Conservation (phyloP, 129 eudicot species). For the Flaveria linearis region DNA sequence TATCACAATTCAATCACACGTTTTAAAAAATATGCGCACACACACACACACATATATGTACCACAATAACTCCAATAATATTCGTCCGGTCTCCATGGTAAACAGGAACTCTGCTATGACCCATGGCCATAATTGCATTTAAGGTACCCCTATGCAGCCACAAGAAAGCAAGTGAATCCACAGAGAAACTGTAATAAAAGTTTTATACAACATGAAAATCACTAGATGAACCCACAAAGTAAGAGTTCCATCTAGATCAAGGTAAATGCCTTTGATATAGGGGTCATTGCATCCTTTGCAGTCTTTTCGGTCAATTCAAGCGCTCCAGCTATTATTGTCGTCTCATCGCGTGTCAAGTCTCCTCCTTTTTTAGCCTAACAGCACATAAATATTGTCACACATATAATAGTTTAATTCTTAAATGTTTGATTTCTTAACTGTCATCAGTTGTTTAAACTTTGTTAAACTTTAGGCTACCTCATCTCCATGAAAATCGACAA, state of each 20-base stretch:
- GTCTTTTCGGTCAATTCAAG: constrained; percentile 92
- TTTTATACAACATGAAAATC: constrained; percentile 9
- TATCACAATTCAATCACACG: too few species aligned
- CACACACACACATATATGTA: constrained; percentile 21
- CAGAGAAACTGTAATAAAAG: background rate
- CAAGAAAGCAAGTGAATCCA: constrained; percentile 20
- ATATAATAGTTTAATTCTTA: background rate
- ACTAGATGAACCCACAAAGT: constrained; percentile 66
- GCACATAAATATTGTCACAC: background rate
- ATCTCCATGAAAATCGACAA: constrained; percentile 95
- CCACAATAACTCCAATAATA: constrained; percentile 88
- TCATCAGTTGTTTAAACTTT: background rate
- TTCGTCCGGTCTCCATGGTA: constrained; percentile 64
- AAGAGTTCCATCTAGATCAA: constrained; percentile 97
- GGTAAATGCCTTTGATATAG: constrained; percentile 95
- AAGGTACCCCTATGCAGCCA: constrained; percentile 64
- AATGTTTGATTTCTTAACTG: background rate
- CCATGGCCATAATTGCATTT: constrained; percentile 93
- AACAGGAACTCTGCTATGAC: constrained; percentile 98
- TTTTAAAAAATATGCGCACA: too few species aligned
- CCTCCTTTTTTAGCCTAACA: constrained; percentile 98
- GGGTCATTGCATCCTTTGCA: constrained; percentile 99
- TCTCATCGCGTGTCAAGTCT: constrained; percentile 94
- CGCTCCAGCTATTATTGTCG: constrained; percentile 97
- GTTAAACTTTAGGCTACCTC: constrained; percentile 52